Percentiles rank a stretch among this genome's conserved stretches.
Evolutionary conservation across 768 basidiomycete species (phyloP).

Genomic region (Russula virescens): DNA sequence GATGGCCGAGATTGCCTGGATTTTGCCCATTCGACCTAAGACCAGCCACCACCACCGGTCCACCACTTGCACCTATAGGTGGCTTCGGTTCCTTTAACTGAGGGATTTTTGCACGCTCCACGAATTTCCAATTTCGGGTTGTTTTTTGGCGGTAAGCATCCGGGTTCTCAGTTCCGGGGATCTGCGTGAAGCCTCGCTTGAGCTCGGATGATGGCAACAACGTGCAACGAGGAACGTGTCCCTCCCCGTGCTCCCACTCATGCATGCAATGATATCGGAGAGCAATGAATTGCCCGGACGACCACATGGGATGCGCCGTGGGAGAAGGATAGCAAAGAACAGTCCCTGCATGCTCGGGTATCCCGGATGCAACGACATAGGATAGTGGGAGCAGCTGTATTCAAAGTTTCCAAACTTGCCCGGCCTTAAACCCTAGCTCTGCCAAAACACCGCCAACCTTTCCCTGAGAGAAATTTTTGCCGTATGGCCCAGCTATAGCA

Average conservation of each 20-base stretch:
- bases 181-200: not conserved
- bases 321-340: not conserved
- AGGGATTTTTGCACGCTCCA: too few relatives aligned
- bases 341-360: not conserved
- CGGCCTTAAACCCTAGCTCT: slow-evolving; percentile 54
- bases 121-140: not conserved
- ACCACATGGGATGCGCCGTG: not conserved
- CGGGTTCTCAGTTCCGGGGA: not conserved
- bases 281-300: not conserved
- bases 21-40: too few relatives aligned
- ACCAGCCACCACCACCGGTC: too few relatives aligned
- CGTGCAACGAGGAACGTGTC: slow-evolving; percentile 1
- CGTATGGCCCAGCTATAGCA: slow-evolving; percentile 70
- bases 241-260: not conserved
- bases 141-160: not conserved
- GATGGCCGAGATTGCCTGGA: too few relatives aligned
- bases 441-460: slow-evolving; percentile 59
- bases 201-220: not conserved
- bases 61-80: too few relatives aligned
- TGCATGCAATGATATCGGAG: not conserved
- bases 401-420: slow-evolving; percentile 66
- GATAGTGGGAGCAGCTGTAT: too few relatives aligned
- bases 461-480: slow-evolving; percentile 72
- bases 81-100: too few relatives aligned
- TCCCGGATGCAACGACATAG: too few relatives aligned